phyloP scores from a whole-genome alignment of 495 filamentous ascomycete genomes.

The Staphylotrichum longicolle region DNA sequence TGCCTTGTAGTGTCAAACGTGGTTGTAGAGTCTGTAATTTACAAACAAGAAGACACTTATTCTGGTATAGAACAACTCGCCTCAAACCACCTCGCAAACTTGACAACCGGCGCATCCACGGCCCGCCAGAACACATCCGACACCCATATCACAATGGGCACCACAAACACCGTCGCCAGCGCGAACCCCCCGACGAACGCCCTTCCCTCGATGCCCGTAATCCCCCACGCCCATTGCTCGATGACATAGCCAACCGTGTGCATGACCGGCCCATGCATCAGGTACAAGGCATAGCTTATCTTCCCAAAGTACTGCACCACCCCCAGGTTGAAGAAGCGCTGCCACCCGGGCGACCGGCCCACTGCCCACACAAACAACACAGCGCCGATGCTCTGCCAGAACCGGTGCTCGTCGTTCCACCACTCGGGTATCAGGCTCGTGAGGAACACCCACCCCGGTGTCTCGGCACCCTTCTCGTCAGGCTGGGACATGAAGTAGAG shows the following conservation, averaged over 20 bases:
- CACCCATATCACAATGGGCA: constrained; percentile 44
- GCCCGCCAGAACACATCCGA: constrained; percentile 48
- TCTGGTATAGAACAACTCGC: constrained; percentile 19
- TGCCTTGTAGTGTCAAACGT: too few species aligned
- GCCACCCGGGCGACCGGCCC: constrained; percentile 36
- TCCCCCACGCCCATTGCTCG: constrained; percentile 34
- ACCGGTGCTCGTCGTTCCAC: constrained; percentile 45
- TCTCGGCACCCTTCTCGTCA: constrained; percentile 36
- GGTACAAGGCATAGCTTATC: constrained; percentile 52
- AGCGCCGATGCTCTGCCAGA: constrained; percentile 43
- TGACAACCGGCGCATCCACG: constrained; percentile 46
- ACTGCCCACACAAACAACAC: constrained; percentile 41
- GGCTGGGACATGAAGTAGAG: constrained; percentile 46
- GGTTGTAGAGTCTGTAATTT: too few species aligned
- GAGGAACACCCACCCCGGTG: constrained; percentile 44
- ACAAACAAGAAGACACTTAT: not conserved
- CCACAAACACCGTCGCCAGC: constrained; percentile 36
- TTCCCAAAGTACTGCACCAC: constrained; percentile 48
- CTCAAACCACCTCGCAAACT: constrained; percentile 47
- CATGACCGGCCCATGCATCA: constrained; percentile 52
- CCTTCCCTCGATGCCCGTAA: constrained; percentile 37
- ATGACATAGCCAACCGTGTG: constrained; percentile 46
- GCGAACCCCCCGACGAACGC: constrained; percentile 37
- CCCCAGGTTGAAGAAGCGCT: constrained; percentile 36
- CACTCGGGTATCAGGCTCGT: constrained; percentile 38